These are phyloP conservation scores for Coix lacrymajobi DNA, from an alignment of 176 grass and related monocot species.

Conservation along the genomic window DNA sequence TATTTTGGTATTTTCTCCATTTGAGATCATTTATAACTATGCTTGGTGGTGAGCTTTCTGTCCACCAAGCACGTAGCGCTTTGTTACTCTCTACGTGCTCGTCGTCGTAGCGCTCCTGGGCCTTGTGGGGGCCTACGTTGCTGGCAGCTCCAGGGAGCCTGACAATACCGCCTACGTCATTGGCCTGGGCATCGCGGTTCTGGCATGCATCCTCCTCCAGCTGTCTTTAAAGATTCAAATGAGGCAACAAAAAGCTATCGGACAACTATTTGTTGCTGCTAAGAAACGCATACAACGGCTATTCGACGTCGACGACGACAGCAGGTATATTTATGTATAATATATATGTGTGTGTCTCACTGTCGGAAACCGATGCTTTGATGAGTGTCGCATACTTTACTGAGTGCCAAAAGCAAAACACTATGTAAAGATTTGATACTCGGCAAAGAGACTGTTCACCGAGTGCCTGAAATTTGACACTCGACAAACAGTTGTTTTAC, in stretches of 20 bases:
- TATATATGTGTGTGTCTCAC: no score
- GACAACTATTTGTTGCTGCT: neutral
- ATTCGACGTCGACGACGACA: neutral
- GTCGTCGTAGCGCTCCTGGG: neutral
- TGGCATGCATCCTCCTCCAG: constrained; percentile 22
- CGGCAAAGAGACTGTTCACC: no score
- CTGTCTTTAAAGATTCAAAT: neutral
- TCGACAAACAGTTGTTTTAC: no score
- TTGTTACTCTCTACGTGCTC: neutral
- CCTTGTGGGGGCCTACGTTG: constrained; percentile 25
- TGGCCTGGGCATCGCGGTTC: neutral
- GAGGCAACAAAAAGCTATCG: neutral
- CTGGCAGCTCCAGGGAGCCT: constrained; percentile 19
- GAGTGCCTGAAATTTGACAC: no score
- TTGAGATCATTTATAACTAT: no score
- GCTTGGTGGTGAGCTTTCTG: no score
- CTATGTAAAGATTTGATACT: no score
- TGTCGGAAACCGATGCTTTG: no score
- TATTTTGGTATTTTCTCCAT: no score
- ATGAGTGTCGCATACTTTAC: no score
- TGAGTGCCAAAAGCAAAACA: no score
- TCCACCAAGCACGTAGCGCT: neutral
- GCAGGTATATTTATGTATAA: neutral
- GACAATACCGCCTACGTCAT: constrained; percentile 19
- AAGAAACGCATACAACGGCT: neutral